Conservation (phyloP, 768 basidiomycete species). For the Lactarius sanguifluus region DNA sequence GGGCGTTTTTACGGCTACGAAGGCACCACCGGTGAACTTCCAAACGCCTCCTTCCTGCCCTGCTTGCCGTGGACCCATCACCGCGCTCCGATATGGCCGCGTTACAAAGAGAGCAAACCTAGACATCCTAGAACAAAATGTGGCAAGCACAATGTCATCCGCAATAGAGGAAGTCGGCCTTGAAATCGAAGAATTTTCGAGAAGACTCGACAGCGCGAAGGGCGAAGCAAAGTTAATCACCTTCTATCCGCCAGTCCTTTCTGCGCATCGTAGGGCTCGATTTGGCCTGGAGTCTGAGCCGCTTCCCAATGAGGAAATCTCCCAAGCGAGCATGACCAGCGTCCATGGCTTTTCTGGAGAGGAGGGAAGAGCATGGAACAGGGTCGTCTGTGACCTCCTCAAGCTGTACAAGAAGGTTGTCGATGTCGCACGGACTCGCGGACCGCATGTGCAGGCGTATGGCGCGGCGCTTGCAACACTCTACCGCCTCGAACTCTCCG, state of each 20-base stretch:
- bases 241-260: neutral
- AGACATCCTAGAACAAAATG: constrained; percentile 41
- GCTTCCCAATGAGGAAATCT: constrained; percentile 19
- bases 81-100: constrained; percentile 39
- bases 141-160: constrained; percentile 37
- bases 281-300: constrained; percentile 28
- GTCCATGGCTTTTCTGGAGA: constrained; percentile 30
- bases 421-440: constrained; percentile 32
- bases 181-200: constrained; percentile 23
- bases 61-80: constrained; percentile 38
- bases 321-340: constrained; percentile 21
- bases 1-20: constrained; percentile 32
- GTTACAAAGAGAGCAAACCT: constrained; percentile 39
- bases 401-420: constrained; percentile 32
- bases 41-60: constrained; percentile 39
- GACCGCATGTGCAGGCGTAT: constrained; percentile 38
- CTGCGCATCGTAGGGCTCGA: neutral
- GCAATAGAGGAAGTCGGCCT: constrained; percentile 26
- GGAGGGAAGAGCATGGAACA: constrained; percentile 34
- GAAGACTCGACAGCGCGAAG: constrained; percentile 14
- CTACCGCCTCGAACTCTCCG: constrained; percentile 35
- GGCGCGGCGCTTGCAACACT: constrained; percentile 38
- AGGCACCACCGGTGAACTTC: constrained; percentile 36
- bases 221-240: constrained; percentile 28
- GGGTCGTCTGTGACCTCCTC: constrained; percentile 29